Conservation (phyloP, 305 asterid genomes). For the Fraxinus ornus region DNA sequence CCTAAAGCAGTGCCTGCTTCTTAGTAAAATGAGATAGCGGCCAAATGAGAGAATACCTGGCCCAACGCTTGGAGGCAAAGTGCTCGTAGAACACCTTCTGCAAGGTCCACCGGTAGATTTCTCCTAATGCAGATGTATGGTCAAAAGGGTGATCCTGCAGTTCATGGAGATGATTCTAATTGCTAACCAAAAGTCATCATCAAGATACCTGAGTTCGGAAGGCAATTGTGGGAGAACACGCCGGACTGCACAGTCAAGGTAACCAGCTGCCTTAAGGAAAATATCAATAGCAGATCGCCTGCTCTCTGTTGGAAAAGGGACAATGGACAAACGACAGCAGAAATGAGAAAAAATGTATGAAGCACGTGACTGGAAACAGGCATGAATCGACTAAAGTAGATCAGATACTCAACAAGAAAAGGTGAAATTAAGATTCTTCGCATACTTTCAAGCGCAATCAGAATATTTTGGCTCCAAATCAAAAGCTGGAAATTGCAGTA, state of each 20-base stretch:
- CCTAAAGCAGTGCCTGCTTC: background rate
- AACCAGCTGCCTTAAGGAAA: slow-evolving; percentile 97
- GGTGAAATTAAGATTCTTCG: background rate
- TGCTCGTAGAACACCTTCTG: slow-evolving; percentile 50
- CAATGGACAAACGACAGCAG: background rate
- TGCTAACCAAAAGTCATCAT: slow-evolving; percentile 21
- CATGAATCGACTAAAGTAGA: slow-evolving; percentile 4
- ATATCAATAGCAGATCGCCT: slow-evolving; percentile 86
- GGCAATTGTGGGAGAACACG: slow-evolving; percentile 91
- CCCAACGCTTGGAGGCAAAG: slow-evolving; percentile 55
- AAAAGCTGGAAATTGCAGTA: background rate
- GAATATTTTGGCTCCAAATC: background rate
- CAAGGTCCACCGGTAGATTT: slow-evolving; percentile 52
- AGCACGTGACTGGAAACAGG: slow-evolving; percentile 8
- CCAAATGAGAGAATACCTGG: slow-evolving; percentile 35
- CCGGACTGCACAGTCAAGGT: slow-evolving; percentile 94
- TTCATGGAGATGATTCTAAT: slow-evolving; percentile 13
- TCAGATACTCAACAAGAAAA: background rate
- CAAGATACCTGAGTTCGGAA: slow-evolving; percentile 66
- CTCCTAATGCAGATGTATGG: slow-evolving; percentile 38
- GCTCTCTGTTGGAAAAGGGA: slow-evolving; percentile 56
- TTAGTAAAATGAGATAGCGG: slow-evolving; percentile 12
- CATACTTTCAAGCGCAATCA: background rate
- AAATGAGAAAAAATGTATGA: slow-evolving; percentile 20
- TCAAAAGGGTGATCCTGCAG: slow-evolving; percentile 8